Percentiles rank a stretch among this genome's conserved stretches.
These are phyloP conservation scores for Holtermannia corniformis DNA, from an alignment of 768 basidiomycete species.

Conservation along the genomic window DNA sequence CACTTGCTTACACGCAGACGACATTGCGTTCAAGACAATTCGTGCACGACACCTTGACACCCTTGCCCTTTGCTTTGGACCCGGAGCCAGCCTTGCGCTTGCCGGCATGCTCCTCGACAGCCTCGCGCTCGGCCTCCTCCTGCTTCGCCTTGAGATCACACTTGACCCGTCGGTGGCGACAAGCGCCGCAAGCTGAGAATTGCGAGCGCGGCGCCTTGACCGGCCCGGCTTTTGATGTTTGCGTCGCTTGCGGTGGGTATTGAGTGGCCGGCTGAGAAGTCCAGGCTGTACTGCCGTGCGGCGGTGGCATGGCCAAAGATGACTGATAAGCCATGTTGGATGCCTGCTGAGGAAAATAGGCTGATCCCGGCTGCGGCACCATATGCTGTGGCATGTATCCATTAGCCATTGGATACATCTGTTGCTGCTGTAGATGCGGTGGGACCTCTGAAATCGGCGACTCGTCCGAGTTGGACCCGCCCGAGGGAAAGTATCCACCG, in stretches of 20 bases:
- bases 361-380: too few relatives aligned
- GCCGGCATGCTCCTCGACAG: slow-evolving; percentile 10
- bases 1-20: slow-evolving; percentile 74
- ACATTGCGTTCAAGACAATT: slow-evolving; percentile 82
- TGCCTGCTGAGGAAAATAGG: not conserved
- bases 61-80: slow-evolving; percentile 9
- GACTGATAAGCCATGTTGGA: not conserved
- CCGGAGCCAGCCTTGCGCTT: slow-evolving; percentile 8
- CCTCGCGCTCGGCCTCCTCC: slow-evolving; percentile 45
- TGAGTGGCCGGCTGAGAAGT: not conserved
- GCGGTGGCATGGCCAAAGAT: not conserved
- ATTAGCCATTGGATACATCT: not conserved
- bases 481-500: not conserved
- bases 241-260: too few relatives aligned
- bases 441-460: not conserved
- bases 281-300: not conserved
- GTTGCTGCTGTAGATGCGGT: not conserved
- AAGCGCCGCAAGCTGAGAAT: slow-evolving; percentile 89
- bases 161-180: slow-evolving; percentile 84
- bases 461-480: not conserved
- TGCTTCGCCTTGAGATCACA: slow-evolving; percentile 84
- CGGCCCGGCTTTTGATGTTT: slow-evolving; percentile 45
- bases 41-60: slow-evolving; percentile 54
- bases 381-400: too few relatives aligned
- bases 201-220: slow-evolving; percentile 66